A percentile compares a stretch with the other conserved stretches of the same genome.
Evolutionary conservation across 768 basidiomycete species (phyloP).

Genomic region (Pisolithus microcarpus): DNA sequence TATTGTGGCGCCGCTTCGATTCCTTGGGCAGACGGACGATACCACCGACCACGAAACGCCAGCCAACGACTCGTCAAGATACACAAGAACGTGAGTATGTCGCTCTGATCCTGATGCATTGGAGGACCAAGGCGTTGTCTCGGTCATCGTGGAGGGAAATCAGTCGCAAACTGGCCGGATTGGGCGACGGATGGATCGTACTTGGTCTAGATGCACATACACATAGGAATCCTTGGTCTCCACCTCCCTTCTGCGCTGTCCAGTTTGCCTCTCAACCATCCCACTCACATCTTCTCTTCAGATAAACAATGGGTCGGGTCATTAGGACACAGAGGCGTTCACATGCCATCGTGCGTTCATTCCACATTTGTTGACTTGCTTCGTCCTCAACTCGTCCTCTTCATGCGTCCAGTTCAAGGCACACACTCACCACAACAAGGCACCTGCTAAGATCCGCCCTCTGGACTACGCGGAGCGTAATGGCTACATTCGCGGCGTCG

Average conservation of each 20-base stretch:
- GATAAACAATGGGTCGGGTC: constrained; percentile 83
- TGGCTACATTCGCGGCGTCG: constrained; percentile 95
- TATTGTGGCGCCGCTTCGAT: constrained; percentile 11
- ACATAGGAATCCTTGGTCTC: too few relatives aligned
- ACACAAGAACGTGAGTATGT: constrained; percentile 11
- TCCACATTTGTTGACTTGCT: not conserved
- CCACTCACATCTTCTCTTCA: constrained; percentile 21
- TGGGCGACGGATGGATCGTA: constrained; percentile 1
- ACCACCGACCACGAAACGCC: constrained; percentile 2
- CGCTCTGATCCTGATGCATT: not conserved
- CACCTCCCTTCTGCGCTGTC: too few relatives aligned
- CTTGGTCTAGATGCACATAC: not conserved
- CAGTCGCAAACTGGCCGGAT: not conserved
- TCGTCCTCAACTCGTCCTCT: not conserved
- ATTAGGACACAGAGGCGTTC: constrained; percentile 90
- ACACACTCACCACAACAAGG: constrained; percentile 93
- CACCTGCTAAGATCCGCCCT: constrained; percentile 85
- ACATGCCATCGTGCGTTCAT: constrained; percentile 74
- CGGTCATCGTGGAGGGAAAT: not conserved
- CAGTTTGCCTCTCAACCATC: not conserved
- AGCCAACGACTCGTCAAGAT: constrained; percentile 4
- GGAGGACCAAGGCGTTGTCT: not conserved
- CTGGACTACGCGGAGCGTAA: constrained; percentile 98
- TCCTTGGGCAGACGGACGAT: not conserved
- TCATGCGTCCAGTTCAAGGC: constrained; percentile 72